Evolutionary conservation across 1,284 basidiomycete species (phyloP).

Genomic region (Heterobasidion irregulare): DNA sequence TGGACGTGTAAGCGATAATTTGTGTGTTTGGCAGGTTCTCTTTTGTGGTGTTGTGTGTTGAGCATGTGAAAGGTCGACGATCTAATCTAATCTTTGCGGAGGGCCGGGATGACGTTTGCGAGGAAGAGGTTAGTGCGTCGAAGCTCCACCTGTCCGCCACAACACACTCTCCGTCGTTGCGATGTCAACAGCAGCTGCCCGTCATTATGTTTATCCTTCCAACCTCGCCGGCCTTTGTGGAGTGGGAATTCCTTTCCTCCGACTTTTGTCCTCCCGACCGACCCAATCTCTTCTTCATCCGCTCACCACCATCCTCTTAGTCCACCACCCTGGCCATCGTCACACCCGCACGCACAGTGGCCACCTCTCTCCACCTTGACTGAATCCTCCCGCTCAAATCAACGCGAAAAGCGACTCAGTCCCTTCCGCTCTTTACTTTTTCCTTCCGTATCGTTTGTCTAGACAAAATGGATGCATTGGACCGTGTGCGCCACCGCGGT

Average conservation of each 20-base stretch:
- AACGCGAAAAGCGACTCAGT: background rate
- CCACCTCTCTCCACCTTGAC: background rate
- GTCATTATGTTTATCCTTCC: background rate
- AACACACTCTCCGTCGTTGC: background rate
- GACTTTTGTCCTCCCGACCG: background rate
- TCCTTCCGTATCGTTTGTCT: background rate
- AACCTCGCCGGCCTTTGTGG: background rate
- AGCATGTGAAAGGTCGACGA: background rate
- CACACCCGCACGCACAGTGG: background rate
- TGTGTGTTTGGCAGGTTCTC: background rate
- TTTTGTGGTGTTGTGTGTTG: background rate
- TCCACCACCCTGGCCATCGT: background rate
- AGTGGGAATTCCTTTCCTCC: background rate
- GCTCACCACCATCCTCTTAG: background rate
- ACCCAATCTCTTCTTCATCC: background rate
- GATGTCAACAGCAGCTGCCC: background rate
- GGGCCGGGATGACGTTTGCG: background rate
- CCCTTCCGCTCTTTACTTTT: background rate
- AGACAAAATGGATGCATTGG: background rate
- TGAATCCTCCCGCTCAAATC: background rate
- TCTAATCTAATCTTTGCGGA: background rate
- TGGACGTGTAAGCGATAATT: background rate
- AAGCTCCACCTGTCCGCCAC: background rate
- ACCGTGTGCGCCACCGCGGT: background rate
- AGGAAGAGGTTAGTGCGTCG: background rate